A percentile compares a stretch with the other conserved stretches of the same genome.
Conservation (phyloP, 352 stramenopile species). For the Globisporangium viniferum region DNA sequence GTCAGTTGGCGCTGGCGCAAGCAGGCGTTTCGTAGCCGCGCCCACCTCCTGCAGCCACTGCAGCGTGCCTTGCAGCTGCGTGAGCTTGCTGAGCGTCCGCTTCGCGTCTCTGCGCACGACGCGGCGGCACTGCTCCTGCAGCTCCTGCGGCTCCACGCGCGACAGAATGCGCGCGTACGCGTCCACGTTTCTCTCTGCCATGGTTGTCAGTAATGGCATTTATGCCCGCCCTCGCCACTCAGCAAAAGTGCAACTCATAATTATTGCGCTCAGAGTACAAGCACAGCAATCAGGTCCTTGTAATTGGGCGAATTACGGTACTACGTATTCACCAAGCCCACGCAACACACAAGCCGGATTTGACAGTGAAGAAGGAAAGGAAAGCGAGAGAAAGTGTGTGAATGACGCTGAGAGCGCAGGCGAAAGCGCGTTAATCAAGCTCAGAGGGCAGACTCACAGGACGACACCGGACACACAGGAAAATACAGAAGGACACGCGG, state of each 20-base stretch:
- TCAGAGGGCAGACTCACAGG: background rate
- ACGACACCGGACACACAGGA: background rate
- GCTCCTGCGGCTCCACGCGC: slow-evolving; percentile 22
- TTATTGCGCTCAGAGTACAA: background rate
- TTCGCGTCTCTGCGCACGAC: slow-evolving; percentile 20
- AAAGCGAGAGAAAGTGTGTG: slow-evolving; percentile 1
- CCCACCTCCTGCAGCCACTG: slow-evolving; percentile 25
- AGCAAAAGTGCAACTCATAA: background rate
- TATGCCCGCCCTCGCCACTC: background rate
- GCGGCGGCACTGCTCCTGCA: slow-evolving; percentile 18
- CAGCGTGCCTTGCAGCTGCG: slow-evolving; percentile 17
- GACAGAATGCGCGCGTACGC: slow-evolving; percentile 35
- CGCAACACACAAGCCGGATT: background rate
- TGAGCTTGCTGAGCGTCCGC: slow-evolving; percentile 8
- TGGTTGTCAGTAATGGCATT: background rate
- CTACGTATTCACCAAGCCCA: background rate
- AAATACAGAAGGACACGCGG: background rate
- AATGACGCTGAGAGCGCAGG: background rate
- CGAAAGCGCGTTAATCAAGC: background rate
- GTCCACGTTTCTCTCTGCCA: slow-evolving; percentile 2
- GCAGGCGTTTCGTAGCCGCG: slow-evolving; percentile 21
- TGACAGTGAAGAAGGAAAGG: background rate
- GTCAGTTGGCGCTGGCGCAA: background rate
- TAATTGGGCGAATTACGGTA: background rate
- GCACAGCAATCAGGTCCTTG: background rate